Base-by-base conservation (phyloP, 2,329 filamentous ascomycete genomes). In the Penicillium aurantiogriseum region DNA sequence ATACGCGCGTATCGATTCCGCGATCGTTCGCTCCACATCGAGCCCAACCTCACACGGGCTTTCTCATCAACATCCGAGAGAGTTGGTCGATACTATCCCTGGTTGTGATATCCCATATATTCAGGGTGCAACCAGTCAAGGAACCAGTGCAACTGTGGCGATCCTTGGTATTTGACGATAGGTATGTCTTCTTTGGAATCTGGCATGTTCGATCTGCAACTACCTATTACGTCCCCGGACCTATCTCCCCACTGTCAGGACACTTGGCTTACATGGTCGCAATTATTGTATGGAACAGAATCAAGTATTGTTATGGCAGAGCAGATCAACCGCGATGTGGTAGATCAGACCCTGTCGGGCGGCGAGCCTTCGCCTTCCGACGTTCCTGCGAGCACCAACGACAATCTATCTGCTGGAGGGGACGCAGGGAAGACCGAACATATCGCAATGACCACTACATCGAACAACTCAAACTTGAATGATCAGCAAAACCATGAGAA, bases 261-360 rank as follows among this genome's bases (percentile, higher is more conserved):
- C 54, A 50, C 56, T 63, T 60, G 58, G 69, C 73, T 75, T 68
- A 75, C 65, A 61, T 57, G 71, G 65, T 70, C 65, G 65, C 67
- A 67, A 62, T 64, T 54, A 60, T 54, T 60, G 53, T 59, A 62
- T 50, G 60, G 54, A 54, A 60, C 76, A 82, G 80, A 75, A 74
- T 74, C 78, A 75, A 76, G 79, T 75, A 79, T 84, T 87, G 85
- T 87, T 86, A 88, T 88, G 85, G 85, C 85, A 86, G 85, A 87
- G 84, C 82, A 85, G 83, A 83, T 78, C 74, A 80, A 79, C 82
- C 84, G 85, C 78, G 82, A 88, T 88, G 85, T 86, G 85, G 85
- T 87, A 86, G 85, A 85, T 80, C 81, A 85, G 82, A 80, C 83
- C 80, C 80, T 81, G 85, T 87, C 85, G 84, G 80, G 84, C 79